These are phyloP conservation scores for Halteria grandinella DNA, from an alignment of 73 alveolate genomes.

Conservation along the genomic window DNA sequence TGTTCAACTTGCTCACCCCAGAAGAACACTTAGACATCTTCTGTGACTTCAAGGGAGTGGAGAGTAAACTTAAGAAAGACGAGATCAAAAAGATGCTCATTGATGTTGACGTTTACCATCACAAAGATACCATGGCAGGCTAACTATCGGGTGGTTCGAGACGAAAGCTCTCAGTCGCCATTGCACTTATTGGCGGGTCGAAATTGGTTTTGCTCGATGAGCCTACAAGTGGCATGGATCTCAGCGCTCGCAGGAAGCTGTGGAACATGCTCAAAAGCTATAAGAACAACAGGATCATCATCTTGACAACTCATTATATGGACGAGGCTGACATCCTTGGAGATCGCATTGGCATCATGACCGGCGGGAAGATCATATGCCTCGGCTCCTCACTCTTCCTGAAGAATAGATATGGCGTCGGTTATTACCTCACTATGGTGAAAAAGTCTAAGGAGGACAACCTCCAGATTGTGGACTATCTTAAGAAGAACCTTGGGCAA, in stretches of 20 bases:
- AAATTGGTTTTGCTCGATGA: conserved; percentile 91
- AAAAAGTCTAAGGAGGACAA: conserved; percentile 58
- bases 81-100: conserved; percentile 71
- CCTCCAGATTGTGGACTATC: conserved; percentile 49
- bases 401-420: conserved; percentile 83
- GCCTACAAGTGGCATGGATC: conserved; percentile 97
- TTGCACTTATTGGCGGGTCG: conserved; percentile 93
- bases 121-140: conserved; percentile 70
- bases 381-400: conserved; percentile 77
- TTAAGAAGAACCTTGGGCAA: conserved; percentile 8
- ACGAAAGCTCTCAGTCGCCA: conserved; percentile 92
- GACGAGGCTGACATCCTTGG: conserved; percentile 91
- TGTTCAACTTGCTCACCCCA: conserved; percentile 82
- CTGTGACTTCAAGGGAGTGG: conserved; percentile 83
- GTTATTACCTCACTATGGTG: conserved; percentile 83
- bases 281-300: conserved; percentile 74
- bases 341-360: conserved; percentile 88
- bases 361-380: conserved; percentile 77
- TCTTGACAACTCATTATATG: conserved; percentile 89
- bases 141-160: conserved; percentile 92
- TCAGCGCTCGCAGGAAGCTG: conserved; percentile 86
- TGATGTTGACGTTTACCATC: conserved; percentile 73
- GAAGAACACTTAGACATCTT: conserved; percentile 85
- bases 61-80: conserved; percentile 25
- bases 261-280: conserved; percentile 90